These are phyloP conservation scores for Schoenoplectus triqueter DNA, from an alignment of 202 grass and related monocot genomes.

Conservation along the genomic window DNA sequence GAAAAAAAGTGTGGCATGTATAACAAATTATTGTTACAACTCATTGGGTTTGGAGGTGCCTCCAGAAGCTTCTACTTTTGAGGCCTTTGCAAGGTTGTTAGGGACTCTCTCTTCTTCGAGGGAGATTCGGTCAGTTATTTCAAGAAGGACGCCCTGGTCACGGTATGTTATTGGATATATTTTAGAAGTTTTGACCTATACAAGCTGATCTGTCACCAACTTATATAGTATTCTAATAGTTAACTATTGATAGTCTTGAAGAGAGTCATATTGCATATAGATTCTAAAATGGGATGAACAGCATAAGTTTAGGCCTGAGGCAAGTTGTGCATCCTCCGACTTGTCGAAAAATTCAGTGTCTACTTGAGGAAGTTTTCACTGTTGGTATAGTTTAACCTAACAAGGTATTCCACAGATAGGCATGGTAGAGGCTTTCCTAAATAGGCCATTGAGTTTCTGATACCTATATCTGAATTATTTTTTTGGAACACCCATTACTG, in stretches of 20 bases:
- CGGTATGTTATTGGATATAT: constrained; percentile 50
- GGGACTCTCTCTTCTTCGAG: constrained; percentile 73
- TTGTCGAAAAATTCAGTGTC: background rate
- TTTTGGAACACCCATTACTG: background rate
- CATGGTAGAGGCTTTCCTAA: background rate
- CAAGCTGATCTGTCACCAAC: background rate
- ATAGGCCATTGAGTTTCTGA: background rate
- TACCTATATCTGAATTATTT: background rate
- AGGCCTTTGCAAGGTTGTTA: constrained; percentile 82
- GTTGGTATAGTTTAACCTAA: background rate
- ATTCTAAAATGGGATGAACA: background rate
- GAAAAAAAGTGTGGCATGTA: constrained; percentile 81
- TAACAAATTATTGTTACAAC: constrained; percentile 88
- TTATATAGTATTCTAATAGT: constrained; percentile 26
- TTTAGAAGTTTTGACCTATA: background rate
- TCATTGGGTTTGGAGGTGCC: constrained; percentile 84
- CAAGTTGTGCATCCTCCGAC: background rate
- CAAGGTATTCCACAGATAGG: constrained; percentile 4
- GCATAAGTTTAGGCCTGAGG: background rate
- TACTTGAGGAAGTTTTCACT: background rate
- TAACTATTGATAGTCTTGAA: background rate
- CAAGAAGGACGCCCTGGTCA: constrained; percentile 54
- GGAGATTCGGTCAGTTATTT: constrained; percentile 62
- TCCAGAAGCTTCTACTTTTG: constrained; percentile 87
- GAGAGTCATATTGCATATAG: background rate